Evolutionary conservation across 306 rosid species (phyloP), one percentile per base, ranked within the genome.

Genomic region (Rosa persica): DNA sequence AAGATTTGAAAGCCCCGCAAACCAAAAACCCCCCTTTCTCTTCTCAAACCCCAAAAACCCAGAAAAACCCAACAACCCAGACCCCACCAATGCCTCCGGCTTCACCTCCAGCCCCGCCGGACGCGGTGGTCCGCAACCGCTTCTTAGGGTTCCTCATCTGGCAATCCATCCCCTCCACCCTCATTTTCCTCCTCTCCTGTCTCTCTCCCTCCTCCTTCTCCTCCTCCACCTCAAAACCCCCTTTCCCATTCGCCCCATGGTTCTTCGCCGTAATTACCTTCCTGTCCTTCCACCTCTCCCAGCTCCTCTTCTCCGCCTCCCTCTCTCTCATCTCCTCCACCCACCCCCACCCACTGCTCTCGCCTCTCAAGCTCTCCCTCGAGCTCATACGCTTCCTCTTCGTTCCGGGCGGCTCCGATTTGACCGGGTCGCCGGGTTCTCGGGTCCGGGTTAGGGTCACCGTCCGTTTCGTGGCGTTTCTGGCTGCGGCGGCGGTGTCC

Each of bases 131-230:
- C 30, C 85, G 86, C 83, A 88, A 91, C 64, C 86, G 97, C 0
- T 91, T 89, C 47, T 80, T 93, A 20, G 89, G 97, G 65, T 95
- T 83, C 74, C 80, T 95, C 27, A 85, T 95, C 72, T 95, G 99
- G 99, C 99, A 95, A 75, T 93, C 89, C 58, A 93, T 95, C 61
- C 91, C 97, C 73, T 93, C 99, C 54, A 55, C 93, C 23, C 16
- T 85, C 79, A 69, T 93, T 48, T 93, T 79, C 77, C 4, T 90
- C 80, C 20, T 91, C 85, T 79, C 81, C 86, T 86, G 74, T 69
- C 83, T 88, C 75, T 49, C 76, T 61, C 83, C 85, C 74, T 48
- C 49, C 54, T 76, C 78, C 39, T 22, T 65, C 58, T n/a, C 30
- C 72, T 34, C 39, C 75, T 6, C 76, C 17, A 0, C 22, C 69